Conservation (phyloP, 2,329 filamentous ascomycete genomes). For the Drechslerella dactyloides region DNA sequence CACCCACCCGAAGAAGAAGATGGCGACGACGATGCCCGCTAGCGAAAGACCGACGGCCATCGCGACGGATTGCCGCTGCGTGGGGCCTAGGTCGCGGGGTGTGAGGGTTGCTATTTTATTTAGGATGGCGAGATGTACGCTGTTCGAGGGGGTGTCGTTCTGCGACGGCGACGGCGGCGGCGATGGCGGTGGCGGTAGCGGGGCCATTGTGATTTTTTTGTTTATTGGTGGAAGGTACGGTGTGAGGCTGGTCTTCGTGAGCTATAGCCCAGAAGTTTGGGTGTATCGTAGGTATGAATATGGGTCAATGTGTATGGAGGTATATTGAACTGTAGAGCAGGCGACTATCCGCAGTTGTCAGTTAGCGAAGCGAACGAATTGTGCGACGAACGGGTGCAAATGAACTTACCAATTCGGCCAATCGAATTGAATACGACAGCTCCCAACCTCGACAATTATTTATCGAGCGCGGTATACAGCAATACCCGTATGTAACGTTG, state of each 20-base stretch:
- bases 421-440: too few relatives aligned
- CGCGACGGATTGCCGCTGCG: slow-evolving; percentile 31
- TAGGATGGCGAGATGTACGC: background rate
- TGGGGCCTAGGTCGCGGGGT: slow-evolving; percentile 39
- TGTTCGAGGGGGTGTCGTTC: slow-evolving; percentile 5
- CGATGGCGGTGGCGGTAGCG: slow-evolving; percentile 17
- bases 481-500: too few relatives aligned
- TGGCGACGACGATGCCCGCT: slow-evolving; percentile 45
- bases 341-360: too few relatives aligned
- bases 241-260: background rate
- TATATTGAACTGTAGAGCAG: too few relatives aligned
- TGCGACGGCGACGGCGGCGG: slow-evolving; percentile 14
- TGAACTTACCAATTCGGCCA: too few relatives aligned
- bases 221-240: slow-evolving; percentile 3
- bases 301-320: too few relatives aligned
- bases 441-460: too few relatives aligned
- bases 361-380: too few relatives aligned
- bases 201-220: slow-evolving; percentile 34
- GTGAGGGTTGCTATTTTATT: background rate
- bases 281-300: too few relatives aligned
- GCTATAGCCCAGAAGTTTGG: too few relatives aligned
- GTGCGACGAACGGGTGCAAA: too few relatives aligned
- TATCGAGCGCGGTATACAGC: too few relatives aligned
- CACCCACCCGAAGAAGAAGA: slow-evolving; percentile 48
- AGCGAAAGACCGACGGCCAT: slow-evolving; percentile 45